Evolutionary conservation across 148 eudicot species (phyloP), one percentile per base, ranked within the genome.

Genomic region (Oxyria digyna): DNA sequence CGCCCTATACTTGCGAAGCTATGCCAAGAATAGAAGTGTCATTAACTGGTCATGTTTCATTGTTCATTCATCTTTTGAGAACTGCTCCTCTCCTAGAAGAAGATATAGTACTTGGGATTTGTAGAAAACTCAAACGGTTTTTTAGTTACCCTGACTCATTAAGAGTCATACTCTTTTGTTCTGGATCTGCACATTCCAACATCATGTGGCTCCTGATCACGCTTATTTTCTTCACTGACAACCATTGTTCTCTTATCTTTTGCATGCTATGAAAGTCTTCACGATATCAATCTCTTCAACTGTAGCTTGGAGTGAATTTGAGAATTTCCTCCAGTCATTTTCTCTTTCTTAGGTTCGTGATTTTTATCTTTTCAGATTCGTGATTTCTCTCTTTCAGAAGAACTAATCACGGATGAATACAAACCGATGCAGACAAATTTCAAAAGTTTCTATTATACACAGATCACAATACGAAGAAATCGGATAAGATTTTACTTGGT

Each of bases 211-310:
- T 75, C 75, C 84, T 74, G 75, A 77, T 57, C 84, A 89, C 69
- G 69, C 79, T 52, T 74, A 72, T 62, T 86, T 65, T 42, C 7
- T 83, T 43, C 72, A 77, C 64, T 83, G 85, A 82, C 86, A 82
- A 67, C 83, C 96, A 67, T 68, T 88, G 78, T 73, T 79, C 54
- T 67, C 49, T 45, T 77, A 78, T 50, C 68, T 88, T 66, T 67
- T 90, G 67, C 85, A 85, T 67, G 83, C 97, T 57, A 42, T 93
- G 71, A 93, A 93, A 73, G 78, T 82, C 70, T 93, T 88, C 78
- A 86, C 90, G 92, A 81, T 88, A 67, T 78, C 73, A 35, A 70
- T 78, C 55, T 85, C 87, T 33, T 81, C 85, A 45, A 82, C 78
- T 71, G 71, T 8, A 75, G 87, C 77, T 31, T 93, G 97, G 95